Base-by-base conservation (phyloP, 2,329 filamentous ascomycete species). In the Orbilia blumenaviensis region DNA sequence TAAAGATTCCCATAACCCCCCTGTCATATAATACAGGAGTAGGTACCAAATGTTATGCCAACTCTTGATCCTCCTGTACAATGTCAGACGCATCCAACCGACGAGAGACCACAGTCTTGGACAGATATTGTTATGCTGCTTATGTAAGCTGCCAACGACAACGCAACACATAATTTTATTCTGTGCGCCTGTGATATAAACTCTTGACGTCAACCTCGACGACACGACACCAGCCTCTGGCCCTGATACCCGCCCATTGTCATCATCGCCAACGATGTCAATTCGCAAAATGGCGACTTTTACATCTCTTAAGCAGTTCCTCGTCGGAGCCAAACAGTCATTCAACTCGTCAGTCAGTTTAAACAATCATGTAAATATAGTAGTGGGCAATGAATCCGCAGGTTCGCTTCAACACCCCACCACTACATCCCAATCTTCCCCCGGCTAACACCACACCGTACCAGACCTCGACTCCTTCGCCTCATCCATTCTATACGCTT, bases 401-500 rank as follows among this genome's bases (percentile, higher is more conserved):
- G 89, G 89, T 88, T 81, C 78, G 82, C 79, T 21, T 4, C 62
- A 3, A 38, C n/a, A n/a, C n/a, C 41, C 21, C 38, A 44, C 23
- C 25, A 16, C 1, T 9, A 29, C 25, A 9, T 0, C 27, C 7
- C 12, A 9, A 42, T 8, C n/a, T n/a, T n/a, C 5, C 16, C 21
- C 66, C 9, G 9, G 25, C 56, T 48, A 66, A 8, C 36, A 23
- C n/a, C 44, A 41, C 4, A 18, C 18, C 25, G 18, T 38, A 56
- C 8, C 72, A 91, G 92, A 95, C 79, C 89, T 95, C 66, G 92
- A 95, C 83, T 94, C 92, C 1, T 87, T 95, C 79, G 92, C 90
- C 82, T 90, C 89, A 27, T 88, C 92, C 25, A 83, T 95, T 16
- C 83, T 94, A 25, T 88, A 91, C 74, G 91, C 92, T 68, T 95